These are phyloP conservation scores for Blastocystis sp. DNA, from an alignment of 352 stramenopile genomes.

Conservation along the genomic window DNA sequence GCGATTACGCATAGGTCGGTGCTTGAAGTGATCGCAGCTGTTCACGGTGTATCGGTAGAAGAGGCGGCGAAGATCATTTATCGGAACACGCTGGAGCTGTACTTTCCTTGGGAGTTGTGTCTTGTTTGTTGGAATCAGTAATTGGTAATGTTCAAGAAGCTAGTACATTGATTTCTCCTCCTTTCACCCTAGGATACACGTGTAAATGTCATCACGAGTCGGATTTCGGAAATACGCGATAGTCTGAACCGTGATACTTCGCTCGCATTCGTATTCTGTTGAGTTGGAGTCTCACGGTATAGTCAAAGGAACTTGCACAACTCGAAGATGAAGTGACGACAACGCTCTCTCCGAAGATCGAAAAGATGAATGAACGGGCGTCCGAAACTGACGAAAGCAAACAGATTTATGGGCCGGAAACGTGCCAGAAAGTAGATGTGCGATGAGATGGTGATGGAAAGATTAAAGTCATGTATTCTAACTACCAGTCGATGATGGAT, in stretches of 20 bases:
- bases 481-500: not conserved
- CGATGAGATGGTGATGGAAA: not conserved
- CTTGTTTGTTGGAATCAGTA: constrained; percentile 19
- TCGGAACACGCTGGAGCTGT: constrained; percentile 7
- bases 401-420: constrained; percentile 42
- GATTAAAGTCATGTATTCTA: constrained; percentile 2
- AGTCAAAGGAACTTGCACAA: not conserved
- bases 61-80: constrained; percentile 18
- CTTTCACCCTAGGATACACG: not conserved
- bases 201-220: constrained; percentile 3
- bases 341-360: not conserved
- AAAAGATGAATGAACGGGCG: constrained; percentile 47
- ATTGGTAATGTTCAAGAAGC: constrained; percentile 50
- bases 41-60: constrained; percentile 3
- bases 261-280: not conserved
- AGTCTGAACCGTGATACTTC: not conserved
- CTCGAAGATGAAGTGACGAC: not conserved
- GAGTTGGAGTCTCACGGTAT: not conserved
- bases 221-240: not conserved
- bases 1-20: not conserved
- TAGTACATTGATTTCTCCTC: not conserved
- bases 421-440: not conserved
- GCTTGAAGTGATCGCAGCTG: constrained; percentile 24
- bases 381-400: constrained; percentile 6
- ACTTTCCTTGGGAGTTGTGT: constrained; percentile 53